phyloP scores from a whole-genome alignment of 2,329 filamentous ascomycete species.

The Diaporthe citri region DNA sequence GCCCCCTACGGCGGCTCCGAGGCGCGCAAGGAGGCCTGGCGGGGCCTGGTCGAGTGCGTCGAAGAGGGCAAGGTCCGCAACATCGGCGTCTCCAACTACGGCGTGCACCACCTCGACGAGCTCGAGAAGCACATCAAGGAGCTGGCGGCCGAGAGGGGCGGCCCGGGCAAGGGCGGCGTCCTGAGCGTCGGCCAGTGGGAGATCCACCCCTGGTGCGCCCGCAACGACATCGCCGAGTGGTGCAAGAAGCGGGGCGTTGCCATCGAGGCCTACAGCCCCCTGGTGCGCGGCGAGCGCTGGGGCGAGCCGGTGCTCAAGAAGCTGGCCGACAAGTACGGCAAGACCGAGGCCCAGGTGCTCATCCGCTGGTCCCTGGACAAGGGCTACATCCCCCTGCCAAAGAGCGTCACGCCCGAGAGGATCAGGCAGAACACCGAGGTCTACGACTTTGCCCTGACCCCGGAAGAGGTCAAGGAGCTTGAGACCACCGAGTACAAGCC shows the following conservation, averaged over 20 bases:
- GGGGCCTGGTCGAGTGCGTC: slow-evolving; percentile 72
- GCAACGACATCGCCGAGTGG: slow-evolving; percentile 86
- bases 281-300: slow-evolving; percentile 77
- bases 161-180: slow-evolving; percentile 75
- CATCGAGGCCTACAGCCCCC: slow-evolving; percentile 73
- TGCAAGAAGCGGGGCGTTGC: slow-evolving; percentile 73
- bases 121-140: slow-evolving; percentile 70
- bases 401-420: slow-evolving; percentile 76
- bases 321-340: slow-evolving; percentile 79
- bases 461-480: slow-evolving; percentile 64
- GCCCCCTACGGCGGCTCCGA: slow-evolving; percentile 69
- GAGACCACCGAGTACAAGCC: slow-evolving; percentile 66
- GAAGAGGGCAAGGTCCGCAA: slow-evolving; percentile 72
- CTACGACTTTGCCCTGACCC: slow-evolving; percentile 67
- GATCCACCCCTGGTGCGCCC: slow-evolving; percentile 87
- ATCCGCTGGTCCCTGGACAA: slow-evolving; percentile 87
- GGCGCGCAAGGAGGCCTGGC: slow-evolving; percentile 71
- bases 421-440: slow-evolving; percentile 73
- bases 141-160: slow-evolving; percentile 71
- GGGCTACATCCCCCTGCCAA: slow-evolving; percentile 76
- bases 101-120: slow-evolving; percentile 72
- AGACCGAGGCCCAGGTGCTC: slow-evolving; percentile 81
- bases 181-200: slow-evolving; percentile 91
- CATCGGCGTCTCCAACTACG: slow-evolving; percentile 76
- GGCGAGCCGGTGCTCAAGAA: slow-evolving; percentile 74